Evolutionary conservation across 2,329 filamentous ascomycete genomes (phyloP), one percentile per base, ranked within the genome.

Genomic region (Diaporthe citri): DNA sequence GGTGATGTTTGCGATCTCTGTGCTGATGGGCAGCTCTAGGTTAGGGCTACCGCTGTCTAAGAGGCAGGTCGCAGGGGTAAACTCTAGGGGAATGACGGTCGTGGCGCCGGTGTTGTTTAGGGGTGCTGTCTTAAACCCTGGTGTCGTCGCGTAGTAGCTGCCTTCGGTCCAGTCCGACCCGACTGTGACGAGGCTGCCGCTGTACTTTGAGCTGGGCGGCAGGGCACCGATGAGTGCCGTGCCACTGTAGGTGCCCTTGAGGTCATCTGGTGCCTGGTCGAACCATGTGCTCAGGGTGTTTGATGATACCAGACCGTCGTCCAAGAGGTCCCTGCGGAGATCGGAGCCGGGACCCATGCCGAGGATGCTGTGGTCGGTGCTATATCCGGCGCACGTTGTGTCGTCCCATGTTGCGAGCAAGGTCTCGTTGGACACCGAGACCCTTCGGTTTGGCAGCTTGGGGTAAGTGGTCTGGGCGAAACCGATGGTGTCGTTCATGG

Each of bases 1-100:
- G 20, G 52, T 71, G 20, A 71, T 48, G 39, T 59, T 71, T 13
- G 39, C 17, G 20, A 48, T 71, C 8, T 57, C 28, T 4, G 56
- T 31, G 39, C 28, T 46, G 25, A 59, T 71, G n/a, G 67, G 52
- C 12, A 71, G 1, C 52, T 59, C 52, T 6, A 71, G n/a, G 52
- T 57, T 59, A 17, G 67, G 52, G 67, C 52, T 71, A 3, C 52
- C 52, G 25, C 52, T 71, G 67, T 71, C 67, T 17, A 59, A 15
- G 22, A 71, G 67, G 20, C 39, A 71, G 10, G 67, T 71, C 34
- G 39, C 22, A 3, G n/a, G 22, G 2, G 10, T 22, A 4, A 10
- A n/a, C 1, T n/a, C 20, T 2, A 71, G 7, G 3, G 52, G 25
- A 17, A 59, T 25, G 22, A 4, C 4, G 25, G 7, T 36, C 36